phyloP scores from a whole-genome alignment of 1,284 basidiomycete genomes.

The Gymnopus androsaceus region DNA sequence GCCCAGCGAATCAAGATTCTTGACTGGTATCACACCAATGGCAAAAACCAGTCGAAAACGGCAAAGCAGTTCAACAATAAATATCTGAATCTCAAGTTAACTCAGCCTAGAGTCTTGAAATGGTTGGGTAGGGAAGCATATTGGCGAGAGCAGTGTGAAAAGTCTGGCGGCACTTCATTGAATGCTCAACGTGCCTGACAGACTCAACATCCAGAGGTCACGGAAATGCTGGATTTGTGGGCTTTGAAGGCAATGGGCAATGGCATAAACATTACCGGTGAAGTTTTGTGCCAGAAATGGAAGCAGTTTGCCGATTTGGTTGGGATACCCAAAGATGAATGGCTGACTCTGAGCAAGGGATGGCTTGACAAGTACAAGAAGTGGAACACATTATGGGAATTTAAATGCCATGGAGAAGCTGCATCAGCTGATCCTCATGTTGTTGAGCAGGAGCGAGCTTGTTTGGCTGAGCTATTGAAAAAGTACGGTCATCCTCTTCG shows the following conservation, averaged over 20 bases:
- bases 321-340: too few species aligned
- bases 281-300: too few species aligned
- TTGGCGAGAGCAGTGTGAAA: conserved; percentile 20
- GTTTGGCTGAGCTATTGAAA: too few species aligned
- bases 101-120: conserved; percentile 23
- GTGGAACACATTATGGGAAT: conserved; percentile 25
- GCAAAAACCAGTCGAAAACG: conserved; percentile 25
- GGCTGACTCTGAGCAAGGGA: conserved; percentile 35
- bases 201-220: conserved; percentile 33
- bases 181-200: conserved; percentile 15
- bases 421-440: conserved; percentile 23
- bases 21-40: conserved; percentile 27
- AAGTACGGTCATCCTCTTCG: too few species aligned
- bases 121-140: conserved; percentile 28
- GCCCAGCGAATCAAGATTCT: conserved; percentile 29
- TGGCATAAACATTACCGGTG: too few species aligned
- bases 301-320: too few species aligned
- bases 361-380: conserved; percentile 32
- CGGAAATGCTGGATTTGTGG: conserved; percentile 35
- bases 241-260: conserved; percentile 31
- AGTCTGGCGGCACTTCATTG: too few species aligned
- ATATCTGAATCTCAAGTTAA: conserved; percentile 28
- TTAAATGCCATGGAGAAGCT: conserved; percentile 35
- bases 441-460: conserved; percentile 25
- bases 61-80: conserved; percentile 24